A percentile compares a stretch with the other conserved stretches of the same genome.
Conservation (phyloP, 2,329 filamentous ascomycete genomes). For the Botrytis aclada region DNA sequence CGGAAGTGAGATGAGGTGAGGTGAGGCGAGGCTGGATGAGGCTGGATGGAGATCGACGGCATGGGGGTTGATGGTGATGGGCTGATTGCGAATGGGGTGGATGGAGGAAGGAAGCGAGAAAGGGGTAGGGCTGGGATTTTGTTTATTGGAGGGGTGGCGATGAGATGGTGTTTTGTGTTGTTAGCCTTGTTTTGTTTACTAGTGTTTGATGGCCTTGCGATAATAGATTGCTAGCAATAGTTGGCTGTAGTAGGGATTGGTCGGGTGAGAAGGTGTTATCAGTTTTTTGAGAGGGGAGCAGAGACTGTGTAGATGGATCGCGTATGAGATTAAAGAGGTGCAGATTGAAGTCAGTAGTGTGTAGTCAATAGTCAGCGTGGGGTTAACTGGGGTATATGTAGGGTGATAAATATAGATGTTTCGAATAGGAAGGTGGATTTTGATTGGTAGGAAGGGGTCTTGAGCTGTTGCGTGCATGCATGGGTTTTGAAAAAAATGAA, state of each 20-base stretch:
- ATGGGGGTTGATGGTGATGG: background rate
- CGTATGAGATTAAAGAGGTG: background rate
- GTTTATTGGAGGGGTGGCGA: background rate
- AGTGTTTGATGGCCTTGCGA: background rate
- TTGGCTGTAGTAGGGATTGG: background rate
- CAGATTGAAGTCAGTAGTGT: background rate
- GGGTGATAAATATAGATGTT: conserved; percentile 3
- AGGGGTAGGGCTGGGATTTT: background rate
- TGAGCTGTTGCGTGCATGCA: background rate
- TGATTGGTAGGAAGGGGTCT: background rate
- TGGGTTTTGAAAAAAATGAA: background rate
- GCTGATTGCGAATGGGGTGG: background rate
- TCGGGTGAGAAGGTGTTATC: background rate
- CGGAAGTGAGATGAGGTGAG: background rate
- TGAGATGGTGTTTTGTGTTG: background rate
- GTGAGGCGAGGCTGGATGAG: background rate
- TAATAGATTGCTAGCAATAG: background rate
- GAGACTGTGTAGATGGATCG: background rate
- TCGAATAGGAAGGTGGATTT: background rate
- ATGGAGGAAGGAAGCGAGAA: background rate
- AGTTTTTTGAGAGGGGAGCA: background rate
- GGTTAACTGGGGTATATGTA: background rate
- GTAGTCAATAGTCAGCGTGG: background rate
- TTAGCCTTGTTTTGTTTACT: background rate
- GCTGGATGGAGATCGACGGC: background rate